A percentile compares a stretch with the other conserved stretches of the same genome.
phyloP scores from a whole-genome alignment of 768 basidiomycete species.

The Kwoniella newhampshirensis region DNA sequence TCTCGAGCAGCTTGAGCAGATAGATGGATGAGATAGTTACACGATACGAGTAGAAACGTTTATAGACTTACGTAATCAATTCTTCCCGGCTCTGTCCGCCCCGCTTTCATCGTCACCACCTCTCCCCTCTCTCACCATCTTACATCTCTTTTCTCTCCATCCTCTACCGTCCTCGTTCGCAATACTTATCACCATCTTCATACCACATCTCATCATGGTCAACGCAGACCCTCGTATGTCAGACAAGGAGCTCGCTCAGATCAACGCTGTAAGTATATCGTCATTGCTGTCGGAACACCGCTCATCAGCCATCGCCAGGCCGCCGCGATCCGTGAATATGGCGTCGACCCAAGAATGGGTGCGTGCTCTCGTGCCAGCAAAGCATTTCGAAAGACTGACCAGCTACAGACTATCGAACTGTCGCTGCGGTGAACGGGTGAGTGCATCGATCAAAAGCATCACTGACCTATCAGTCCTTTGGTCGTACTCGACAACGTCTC shows the following conservation, averaged over 20 bases:
- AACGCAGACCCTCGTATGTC: constrained; percentile 35
- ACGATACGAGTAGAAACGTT: too few relatives aligned
- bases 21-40: too few relatives aligned
- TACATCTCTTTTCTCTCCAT: too few relatives aligned
- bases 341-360: constrained; percentile 34
- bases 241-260: constrained; percentile 46
- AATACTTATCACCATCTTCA: too few relatives aligned
- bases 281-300: background rate
- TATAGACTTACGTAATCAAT: too few relatives aligned
- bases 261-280: constrained; percentile 48
- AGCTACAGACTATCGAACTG: constrained; percentile 85
- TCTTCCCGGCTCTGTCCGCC: too few relatives aligned
- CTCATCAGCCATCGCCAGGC: constrained; percentile 24
- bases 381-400: constrained; percentile 5
- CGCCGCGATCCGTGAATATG: constrained; percentile 42
- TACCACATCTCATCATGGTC: constrained; percentile 3
- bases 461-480: constrained; percentile 64
- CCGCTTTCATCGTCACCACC: too few relatives aligned
- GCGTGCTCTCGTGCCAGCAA: constrained; percentile 19
- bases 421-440: constrained; percentile 96
- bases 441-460: constrained; percentile 35
- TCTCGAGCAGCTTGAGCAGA: too few relatives aligned
- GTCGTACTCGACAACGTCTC: constrained; percentile 99
- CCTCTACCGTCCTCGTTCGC: too few relatives aligned
- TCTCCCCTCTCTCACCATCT: too few relatives aligned